Evolutionary conservation across 192 early-diverging fungal genomes (phyloP), one percentile per base, ranked within the genome.

Genomic region (Helicostylum pulchrum): DNA sequence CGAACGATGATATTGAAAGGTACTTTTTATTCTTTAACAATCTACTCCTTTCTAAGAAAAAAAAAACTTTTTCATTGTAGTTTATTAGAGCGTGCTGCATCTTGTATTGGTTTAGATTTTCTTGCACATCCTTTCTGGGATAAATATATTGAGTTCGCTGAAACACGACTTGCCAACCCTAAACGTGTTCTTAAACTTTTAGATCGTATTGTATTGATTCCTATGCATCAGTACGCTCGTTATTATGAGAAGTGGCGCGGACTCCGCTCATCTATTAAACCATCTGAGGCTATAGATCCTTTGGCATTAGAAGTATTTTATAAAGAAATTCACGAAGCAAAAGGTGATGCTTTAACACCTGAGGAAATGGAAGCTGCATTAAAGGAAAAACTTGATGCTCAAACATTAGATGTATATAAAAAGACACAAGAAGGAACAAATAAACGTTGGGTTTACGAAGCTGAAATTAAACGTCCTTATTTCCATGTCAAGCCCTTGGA

Each of bases 401-500:
- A 83, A n/a, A 82, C 78, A 62, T 65, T 70, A 1, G 79, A 77
- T 12, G 74, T 83, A 7, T 88, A 90, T 71, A 82, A 83, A 53
- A 79, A 77, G 43, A 90, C 84, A 12, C 88, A 90, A 48, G 78
- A 76, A 11, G 82, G 78, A 45, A 87, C 88, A 9, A 84, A 83
- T 64, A 90, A 89, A 59, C 80, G 86, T n/a, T 91, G 89, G 89
- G 76, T 82, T 5, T 91, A 82, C 61, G 89, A 91, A 65, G 74
- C 77, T 31, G 89, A 91, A 64, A 90, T 91, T 64, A 90, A 90
- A 64, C 78, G 89, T 36, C 80, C 88, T 14, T 91, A 91, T 64
- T 91, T 91, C 72, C 89, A 91, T 68, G 86, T 91, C 12, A 91
- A 91, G 54, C 85, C 88, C 0, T 77, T 91, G 61, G 89, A 91